Conservation (phyloP, 2,329 filamentous ascomycete species). For the Cladosporium sp. region DNA sequence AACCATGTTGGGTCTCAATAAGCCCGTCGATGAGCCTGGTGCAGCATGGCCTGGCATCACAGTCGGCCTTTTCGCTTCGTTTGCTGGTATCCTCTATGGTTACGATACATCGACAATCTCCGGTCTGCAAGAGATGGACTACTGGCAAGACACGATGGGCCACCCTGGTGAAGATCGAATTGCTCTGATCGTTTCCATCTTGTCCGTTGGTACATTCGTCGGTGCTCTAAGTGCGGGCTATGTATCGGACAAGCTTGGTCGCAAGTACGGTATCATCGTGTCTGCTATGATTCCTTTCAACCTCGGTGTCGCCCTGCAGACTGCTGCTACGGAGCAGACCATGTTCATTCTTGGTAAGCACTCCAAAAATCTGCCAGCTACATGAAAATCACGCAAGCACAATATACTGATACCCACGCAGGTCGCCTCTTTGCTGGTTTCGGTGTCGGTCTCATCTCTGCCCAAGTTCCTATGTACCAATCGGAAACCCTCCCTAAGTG, state of each 20-base stretch:
- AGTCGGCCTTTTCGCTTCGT: constrained; percentile 40
- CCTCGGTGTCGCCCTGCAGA: constrained; percentile 68
- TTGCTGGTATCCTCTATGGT: constrained; percentile 41
- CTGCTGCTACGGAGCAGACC: constrained; percentile 57
- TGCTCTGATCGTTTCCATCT: constrained; percentile 73
- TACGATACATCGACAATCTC: constrained; percentile 76
- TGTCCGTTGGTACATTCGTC: constrained; percentile 74
- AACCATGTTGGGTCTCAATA: constrained; percentile 42
- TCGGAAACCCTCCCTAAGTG: constrained; percentile 80
- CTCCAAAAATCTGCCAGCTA: no score
- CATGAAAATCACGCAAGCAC: no score
- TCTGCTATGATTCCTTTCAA: constrained; percentile 61
- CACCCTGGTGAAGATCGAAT: constrained; percentile 23
- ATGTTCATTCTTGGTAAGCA: constrained; percentile 45
- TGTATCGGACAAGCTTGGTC: constrained; percentile 65
- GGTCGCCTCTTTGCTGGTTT: constrained; percentile 61
- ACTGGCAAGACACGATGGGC: constrained; percentile 22
- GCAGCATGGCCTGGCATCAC: constrained; percentile 43
- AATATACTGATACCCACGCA: not conserved
- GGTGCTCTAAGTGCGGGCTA: constrained; percentile 69
- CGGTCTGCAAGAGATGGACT: constrained; percentile 29
- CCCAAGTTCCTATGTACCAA: constrained; percentile 64
- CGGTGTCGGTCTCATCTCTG: constrained; percentile 64
- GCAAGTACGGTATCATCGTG: constrained; percentile 64
- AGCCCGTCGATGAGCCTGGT: constrained; percentile 40